phyloP scores from a whole-genome alignment of 345 rosid genomes.

The Jatropha curcas region DNA sequence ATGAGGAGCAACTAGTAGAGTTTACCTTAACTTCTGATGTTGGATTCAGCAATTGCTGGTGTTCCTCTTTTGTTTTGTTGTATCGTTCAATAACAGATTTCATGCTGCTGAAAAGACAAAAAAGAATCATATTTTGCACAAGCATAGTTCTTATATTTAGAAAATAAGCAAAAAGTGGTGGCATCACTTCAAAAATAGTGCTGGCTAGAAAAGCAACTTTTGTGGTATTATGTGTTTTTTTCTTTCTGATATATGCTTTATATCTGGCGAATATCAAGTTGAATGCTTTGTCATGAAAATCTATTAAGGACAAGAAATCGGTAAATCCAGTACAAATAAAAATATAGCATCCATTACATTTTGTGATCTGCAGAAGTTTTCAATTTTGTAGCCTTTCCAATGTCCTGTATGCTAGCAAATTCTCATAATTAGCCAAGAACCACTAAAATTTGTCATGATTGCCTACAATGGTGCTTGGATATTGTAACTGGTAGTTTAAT shows the following conservation, averaged over 20 bases:
- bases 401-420: not conserved
- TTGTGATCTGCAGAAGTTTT: no score
- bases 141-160: not conserved
- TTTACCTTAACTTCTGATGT: slow-evolving; percentile 70
- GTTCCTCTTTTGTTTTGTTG: slow-evolving; percentile 58
- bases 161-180: not conserved
- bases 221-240: not conserved
- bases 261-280: not conserved
- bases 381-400: not conserved
- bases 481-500: not conserved
- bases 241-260: slow-evolving; percentile 1
- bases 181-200: not conserved
- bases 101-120: slow-evolving; percentile 49
- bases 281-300: not conserved
- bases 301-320: not conserved
- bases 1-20: not conserved
- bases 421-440: not conserved
- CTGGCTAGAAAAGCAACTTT: not conserved
- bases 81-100: slow-evolving; percentile 62
- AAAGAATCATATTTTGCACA: not conserved
- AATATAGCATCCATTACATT: no score
- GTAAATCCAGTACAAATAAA: not conserved
- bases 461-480: not conserved
- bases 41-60: slow-evolving; percentile 51
- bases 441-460: not conserved